Conservation (phyloP, 768 basidiomycete genomes). For the Leccinellum rugosiceps region DNA sequence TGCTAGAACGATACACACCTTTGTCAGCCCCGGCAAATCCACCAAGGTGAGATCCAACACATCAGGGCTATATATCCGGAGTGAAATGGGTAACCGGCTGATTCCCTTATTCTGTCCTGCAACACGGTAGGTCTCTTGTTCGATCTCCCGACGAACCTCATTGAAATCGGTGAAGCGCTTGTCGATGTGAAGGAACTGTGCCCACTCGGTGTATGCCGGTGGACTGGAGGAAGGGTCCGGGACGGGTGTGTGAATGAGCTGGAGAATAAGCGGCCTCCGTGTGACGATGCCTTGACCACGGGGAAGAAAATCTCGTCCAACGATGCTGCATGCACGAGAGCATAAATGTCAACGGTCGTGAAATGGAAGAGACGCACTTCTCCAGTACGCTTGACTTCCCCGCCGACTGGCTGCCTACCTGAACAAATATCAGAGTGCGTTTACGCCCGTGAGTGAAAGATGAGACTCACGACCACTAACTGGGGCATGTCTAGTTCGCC, state of each 20-base stretch:
- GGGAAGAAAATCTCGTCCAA: slow-evolving; percentile 88
- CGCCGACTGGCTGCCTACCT: slow-evolving; percentile 96
- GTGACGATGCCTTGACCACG: slow-evolving; percentile 95
- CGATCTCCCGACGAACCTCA: slow-evolving; percentile 94
- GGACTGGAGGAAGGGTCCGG: slow-evolving; percentile 45
- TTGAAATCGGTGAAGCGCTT: slow-evolving; percentile 94
- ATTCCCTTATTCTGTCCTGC: slow-evolving; percentile 99
- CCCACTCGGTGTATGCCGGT: slow-evolving; percentile 75
- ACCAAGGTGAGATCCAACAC: slow-evolving; percentile 95
- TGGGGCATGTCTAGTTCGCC: slow-evolving; percentile 94
- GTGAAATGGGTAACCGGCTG: slow-evolving; percentile 91
- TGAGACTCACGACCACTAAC: slow-evolving; percentile 71
- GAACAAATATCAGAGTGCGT: background rate
- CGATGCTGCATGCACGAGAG: slow-evolving; percentile 58
- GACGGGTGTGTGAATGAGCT: slow-evolving; percentile 88
- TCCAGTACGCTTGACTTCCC: slow-evolving; percentile 97
- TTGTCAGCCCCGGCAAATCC: slow-evolving; percentile 94
- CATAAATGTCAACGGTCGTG: background rate
- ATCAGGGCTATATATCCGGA: slow-evolving; percentile 93
- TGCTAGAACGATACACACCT: slow-evolving; percentile 48
- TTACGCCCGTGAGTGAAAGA: background rate
- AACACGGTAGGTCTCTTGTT: slow-evolving; percentile 95
- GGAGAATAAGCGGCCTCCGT: slow-evolving; percentile 89
- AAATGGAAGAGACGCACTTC: slow-evolving; percentile 56
- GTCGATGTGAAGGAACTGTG: slow-evolving; percentile 95